phyloP scores from a whole-genome alignment of 345 rosid genomes.

The Citrus glauca region DNA sequence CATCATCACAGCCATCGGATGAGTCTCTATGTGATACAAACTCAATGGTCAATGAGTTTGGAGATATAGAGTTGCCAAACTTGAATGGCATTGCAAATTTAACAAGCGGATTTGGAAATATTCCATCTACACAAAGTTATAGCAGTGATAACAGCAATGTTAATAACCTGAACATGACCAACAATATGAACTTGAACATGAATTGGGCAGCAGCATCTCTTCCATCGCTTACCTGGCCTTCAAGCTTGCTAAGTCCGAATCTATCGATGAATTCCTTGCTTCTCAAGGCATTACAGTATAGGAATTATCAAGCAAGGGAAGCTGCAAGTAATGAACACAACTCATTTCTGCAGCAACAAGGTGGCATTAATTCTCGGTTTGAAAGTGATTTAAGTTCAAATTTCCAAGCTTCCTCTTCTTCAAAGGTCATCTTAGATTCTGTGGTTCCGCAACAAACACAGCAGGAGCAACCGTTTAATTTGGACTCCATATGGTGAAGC shows the following conservation, averaged over 20 bases:
- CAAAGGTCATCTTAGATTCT: conserved; percentile 35
- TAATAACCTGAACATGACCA: conserved; percentile 29
- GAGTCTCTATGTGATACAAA: conserved; percentile 79
- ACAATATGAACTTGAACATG: conserved; percentile 26
- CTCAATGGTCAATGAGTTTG: conserved; percentile 63
- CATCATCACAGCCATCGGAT: conserved; percentile 60
- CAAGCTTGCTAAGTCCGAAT: conserved; percentile 55
- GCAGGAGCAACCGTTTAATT: conserved; percentile 74
- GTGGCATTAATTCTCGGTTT: conserved; percentile 36
- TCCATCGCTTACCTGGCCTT: conserved; percentile 52
- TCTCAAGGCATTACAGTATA: conserved; percentile 77
- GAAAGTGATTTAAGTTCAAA: conserved; percentile 29
- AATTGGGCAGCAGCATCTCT: conserved; percentile 25
- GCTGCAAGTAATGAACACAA: conserved; percentile 27
- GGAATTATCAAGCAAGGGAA: conserved; percentile 52
- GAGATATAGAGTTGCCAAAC: conserved; percentile 67
- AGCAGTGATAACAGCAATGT: conserved; percentile 15
- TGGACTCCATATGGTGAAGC: conserved; percentile 81
- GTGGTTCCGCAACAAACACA: conserved; percentile 33
- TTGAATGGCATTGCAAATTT: conserved; percentile 30
- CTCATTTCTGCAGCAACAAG: conserved; percentile 26
- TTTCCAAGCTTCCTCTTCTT: conserved; percentile 62
- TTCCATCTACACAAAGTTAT: conserved; percentile 22
- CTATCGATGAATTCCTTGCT: conserved; percentile 77
- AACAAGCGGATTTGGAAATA: conserved; percentile 13